A percentile compares a stretch with the other conserved stretches of the same genome.
These are phyloP conservation scores for Pseudozyma hubeiensis DNA, from an alignment of 1,284 basidiomycete genomes.

Conservation along the genomic window DNA sequence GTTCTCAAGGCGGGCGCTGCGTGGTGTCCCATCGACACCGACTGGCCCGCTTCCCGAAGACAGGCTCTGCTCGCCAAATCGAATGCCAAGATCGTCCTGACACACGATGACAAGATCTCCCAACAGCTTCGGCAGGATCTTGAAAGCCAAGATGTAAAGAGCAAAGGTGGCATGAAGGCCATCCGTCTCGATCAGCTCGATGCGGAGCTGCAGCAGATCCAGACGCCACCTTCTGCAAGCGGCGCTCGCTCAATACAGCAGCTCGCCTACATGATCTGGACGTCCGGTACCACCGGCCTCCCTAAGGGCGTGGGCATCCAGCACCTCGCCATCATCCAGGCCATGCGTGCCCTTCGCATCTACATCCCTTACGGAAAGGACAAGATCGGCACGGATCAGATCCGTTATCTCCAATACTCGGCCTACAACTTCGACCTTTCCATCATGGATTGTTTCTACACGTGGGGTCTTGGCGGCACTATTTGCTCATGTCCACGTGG, in stretches of 20 bases:
- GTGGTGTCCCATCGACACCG: slow-evolving; percentile 69
- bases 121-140: slow-evolving; percentile 41
- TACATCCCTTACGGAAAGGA: slow-evolving; percentile 61
- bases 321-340: slow-evolving; percentile 66
- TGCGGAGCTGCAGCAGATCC: slow-evolving; percentile 19
- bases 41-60: slow-evolving; percentile 65
- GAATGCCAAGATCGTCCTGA: slow-evolving; percentile 58
- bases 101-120: slow-evolving; percentile 38
- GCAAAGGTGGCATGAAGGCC: slow-evolving; percentile 35
- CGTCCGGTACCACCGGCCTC: slow-evolving; percentile 69
- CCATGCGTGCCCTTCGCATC: slow-evolving; percentile 63
- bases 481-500: slow-evolving; percentile 61
- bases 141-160: slow-evolving; percentile 30
- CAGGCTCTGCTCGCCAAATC: slow-evolving; percentile 66
- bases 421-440: slow-evolving; percentile 68
- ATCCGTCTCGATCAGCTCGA: slow-evolving; percentile 57
- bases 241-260: slow-evolving; percentile 40
- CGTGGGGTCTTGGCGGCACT: slow-evolving; percentile 65
- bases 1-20: slow-evolving; percentile 67
- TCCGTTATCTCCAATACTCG: slow-evolving; percentile 68
- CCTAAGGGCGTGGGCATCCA: slow-evolving; percentile 68
- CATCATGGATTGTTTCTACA: slow-evolving; percentile 68
- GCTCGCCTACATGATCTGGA: slow-evolving; percentile 69
- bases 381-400: slow-evolving; percentile 44
- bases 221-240: not conserved